Base-by-base conservation (phyloP, 371 early-diverging fungal genomes). In the Mortierella sp. region DNA sequence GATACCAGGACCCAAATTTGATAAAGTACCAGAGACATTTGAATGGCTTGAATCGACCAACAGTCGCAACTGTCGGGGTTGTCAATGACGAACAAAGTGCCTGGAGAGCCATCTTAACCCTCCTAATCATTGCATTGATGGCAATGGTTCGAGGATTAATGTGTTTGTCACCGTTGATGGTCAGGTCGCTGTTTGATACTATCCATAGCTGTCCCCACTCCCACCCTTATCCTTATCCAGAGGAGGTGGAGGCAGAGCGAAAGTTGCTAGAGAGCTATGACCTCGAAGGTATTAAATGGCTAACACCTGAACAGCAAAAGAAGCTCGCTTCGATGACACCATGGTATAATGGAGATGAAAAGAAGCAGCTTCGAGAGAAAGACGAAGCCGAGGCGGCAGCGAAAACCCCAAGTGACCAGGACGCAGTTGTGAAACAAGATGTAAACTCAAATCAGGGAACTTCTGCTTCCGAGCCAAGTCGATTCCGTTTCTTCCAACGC, bases 181-280 rank as follows among this genome's bases (percentile, higher is more conserved):
- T 62, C n/a, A 62, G 67, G 3, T 57, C 74, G 3, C 45, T 79
- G 52, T 79, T 79, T 50, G 80, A 79, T 50, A 79, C 80, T 9
- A 74, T 79, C 21, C 80, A 79, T 38, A 68, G 70, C 38, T 79
- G 80, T 64, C 80, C 80, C 6, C 74, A 79, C 28, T 55, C 53
- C 16, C 80, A 79, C 53, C 80, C 74, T 6, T 79, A 79, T 43
- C 80, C 80, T 3, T 79, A 67, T 13, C 80, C 80, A 1, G 71
- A 79, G 28, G 78, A 78, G 41, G 4, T 78, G 28, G 78, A 78
- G 55, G 52, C 41, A 48, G 78, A 78, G 16, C 47, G 72, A 57
- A 58, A 15, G 32, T 33, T 64, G 62, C 36, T 68, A 19, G 69
- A 65, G 36, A 69, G 64, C 7, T 58, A 33, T 28, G 55, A 55